Evolutionary conservation across 768 basidiomycete species (phyloP), one percentile per base, ranked within the genome.

Genomic region (Cystobasidium tubakii): DNA sequence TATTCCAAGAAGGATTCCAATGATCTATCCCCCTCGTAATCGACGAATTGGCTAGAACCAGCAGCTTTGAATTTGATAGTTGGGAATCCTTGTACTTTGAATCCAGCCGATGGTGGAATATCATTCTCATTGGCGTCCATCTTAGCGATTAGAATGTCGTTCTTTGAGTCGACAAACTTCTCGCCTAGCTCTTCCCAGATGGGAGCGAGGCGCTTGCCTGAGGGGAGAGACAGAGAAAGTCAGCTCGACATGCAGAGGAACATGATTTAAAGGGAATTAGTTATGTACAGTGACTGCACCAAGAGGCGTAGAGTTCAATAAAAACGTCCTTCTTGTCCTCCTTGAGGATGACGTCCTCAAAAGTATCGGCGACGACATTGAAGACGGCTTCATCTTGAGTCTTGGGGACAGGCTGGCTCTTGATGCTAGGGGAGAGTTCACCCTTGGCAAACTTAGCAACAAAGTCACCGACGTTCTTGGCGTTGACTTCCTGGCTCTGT

Each of bases 71-170:
- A 95, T 81, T 98, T 98, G 80, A 98, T 81, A 4, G 96, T 98
- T 9, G 96, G 95, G 82, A 82, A 82, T 34, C 79, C 75, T 64
- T 66, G 43, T n/a, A 73, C 50, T 25, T 43, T 39, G 91, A 99
- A 98, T 36, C 89, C 87, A 74, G 89, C 87, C n/a, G 86, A 86
- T 23, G 88, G 84, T 60, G 96, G 95, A 19, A 99, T 85, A 81
- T 99, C 96, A 81, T 99, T 99, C 82, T 96, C 93, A 74, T 88
- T 89, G 1, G 92, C 91, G 77, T 99, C 96, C 84, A 98, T 88
- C 83, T 98, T 97, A 79, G 92, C 94, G 81, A 81, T 77, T 55
- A 78, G 64, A 69, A 81, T 73, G 76, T 79, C 77, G 43, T 74
- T 66, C 74, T 92, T 88, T 82, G 89, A 88, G 81, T 88, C 34